Evolutionary conservation across 805 yeast species (phyloP).

Genomic region (Ogataea nonfermentans): DNA sequence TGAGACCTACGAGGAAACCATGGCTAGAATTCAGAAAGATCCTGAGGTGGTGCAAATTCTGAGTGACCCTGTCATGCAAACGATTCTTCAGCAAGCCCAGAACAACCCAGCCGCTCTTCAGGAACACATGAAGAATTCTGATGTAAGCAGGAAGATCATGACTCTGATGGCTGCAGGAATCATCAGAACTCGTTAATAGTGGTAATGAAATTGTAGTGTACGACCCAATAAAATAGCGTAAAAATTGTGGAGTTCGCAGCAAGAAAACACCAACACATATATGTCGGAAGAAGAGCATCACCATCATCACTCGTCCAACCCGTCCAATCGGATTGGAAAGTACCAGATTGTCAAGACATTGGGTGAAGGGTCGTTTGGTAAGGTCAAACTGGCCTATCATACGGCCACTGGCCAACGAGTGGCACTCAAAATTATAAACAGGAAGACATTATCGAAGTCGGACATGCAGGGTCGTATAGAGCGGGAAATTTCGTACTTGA

Average conservation of each 20-base stretch:
- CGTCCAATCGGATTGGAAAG: conserved; percentile 65
- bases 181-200: conserved; percentile 71
- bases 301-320: conserved; percentile 21
- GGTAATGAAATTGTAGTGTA: conserved; percentile 5
- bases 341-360: conserved; percentile 89
- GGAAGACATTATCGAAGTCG: conserved; percentile 86
- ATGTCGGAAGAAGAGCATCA: conserved; percentile 21
- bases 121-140: conserved; percentile 98
- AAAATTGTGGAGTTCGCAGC: conserved; percentile 10
- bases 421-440: conserved; percentile 88
- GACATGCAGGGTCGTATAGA: conserved; percentile 98
- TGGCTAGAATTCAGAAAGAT: conserved; percentile 85
- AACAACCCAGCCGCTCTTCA: conserved; percentile 94
- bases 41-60: conserved; percentile 91
- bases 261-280: conserved; percentile 8
- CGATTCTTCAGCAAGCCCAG: conserved; percentile 89
- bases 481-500: conserved; percentile 85
- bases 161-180: conserved; percentile 95
- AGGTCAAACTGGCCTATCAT: conserved; percentile 89
- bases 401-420: conserved; percentile 88
- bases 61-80: conserved; percentile 95
- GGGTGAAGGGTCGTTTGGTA: conserved; percentile 97
- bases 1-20: conserved; percentile 92
- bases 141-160: conserved; percentile 81
- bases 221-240: neutral